Conservation (phyloP, 176 grass and related monocot species). For the Musa troglodytarum region DNA sequence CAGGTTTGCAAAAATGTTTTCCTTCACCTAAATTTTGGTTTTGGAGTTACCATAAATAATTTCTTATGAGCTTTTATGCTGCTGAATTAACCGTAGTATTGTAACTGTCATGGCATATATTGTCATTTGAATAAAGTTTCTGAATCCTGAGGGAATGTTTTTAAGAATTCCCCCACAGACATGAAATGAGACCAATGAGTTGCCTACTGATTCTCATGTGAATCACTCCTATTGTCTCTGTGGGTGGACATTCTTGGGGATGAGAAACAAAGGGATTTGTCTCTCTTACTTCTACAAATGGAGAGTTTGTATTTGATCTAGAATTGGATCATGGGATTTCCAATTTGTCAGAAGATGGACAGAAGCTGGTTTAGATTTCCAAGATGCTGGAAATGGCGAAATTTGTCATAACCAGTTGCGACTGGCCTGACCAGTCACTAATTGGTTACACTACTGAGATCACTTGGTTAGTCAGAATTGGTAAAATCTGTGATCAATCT, state of each 20-base stretch:
- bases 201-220: background rate
- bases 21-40: background rate
- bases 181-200: background rate
- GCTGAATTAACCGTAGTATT: background rate
- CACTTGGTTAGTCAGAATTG: too few species aligned
- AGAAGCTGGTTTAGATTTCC: too few species aligned
- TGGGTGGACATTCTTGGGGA: background rate
- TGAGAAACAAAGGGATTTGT: too few species aligned
- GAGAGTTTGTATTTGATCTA: background rate
- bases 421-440: too few species aligned
- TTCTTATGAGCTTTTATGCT: background rate
- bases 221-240: background rate
- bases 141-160: background rate
- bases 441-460: too few species aligned
- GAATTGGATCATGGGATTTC: background rate
- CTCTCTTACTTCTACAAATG: too few species aligned
- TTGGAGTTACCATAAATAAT: constrained; percentile 1
- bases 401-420: too few species aligned
- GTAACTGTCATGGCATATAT: background rate
- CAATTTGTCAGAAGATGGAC: too few species aligned
- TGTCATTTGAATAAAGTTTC: background rate
- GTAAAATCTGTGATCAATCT: too few species aligned
- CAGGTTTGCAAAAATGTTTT: constrained; percentile 42
- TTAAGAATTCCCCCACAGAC: background rate
- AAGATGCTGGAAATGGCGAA: too few species aligned